These are phyloP conservation scores for Suhomyces bolitotheri DNA, from an alignment of 1,139 yeast species.

Conservation along the genomic window DNA sequence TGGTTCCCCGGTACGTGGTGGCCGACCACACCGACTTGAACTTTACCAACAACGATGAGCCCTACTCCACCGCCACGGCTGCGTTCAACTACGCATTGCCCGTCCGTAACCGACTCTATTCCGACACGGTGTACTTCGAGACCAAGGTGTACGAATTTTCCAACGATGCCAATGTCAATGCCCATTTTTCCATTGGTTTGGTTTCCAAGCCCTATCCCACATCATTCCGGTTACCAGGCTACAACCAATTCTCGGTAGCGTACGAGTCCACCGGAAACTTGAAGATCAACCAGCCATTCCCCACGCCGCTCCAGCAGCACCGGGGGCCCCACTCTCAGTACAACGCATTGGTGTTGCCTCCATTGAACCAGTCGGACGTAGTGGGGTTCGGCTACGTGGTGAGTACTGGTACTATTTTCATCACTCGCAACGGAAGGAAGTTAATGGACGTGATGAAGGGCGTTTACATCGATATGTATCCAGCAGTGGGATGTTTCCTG, in stretches of 20 bases:
- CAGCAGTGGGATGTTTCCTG: constrained; percentile 82
- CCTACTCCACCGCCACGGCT: constrained; percentile 48
- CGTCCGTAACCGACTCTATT: constrained; percentile 49
- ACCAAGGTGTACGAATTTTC: constrained; percentile 57
- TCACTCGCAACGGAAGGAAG: constrained; percentile 89
- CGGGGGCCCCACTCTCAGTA: constrained; percentile 46
- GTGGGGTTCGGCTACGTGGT: constrained; percentile 90
- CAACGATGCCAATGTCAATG: constrained; percentile 39
- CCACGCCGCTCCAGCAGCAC: constrained; percentile 50
- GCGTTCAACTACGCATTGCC: constrained; percentile 67
- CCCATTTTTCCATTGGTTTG: constrained; percentile 70
- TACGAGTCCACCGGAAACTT: constrained; percentile 85
- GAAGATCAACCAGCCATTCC: constrained; percentile 76
- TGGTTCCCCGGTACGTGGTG: constrained; percentile 43
- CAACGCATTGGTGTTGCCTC: constrained; percentile 74
- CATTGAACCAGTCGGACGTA: constrained; percentile 79
- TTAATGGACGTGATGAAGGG: constrained; percentile 82
- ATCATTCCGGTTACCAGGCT: constrained; percentile 83
- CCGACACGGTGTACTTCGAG: constrained; percentile 71
- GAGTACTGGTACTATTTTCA: constrained; percentile 76
- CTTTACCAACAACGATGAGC: constrained; percentile 45
- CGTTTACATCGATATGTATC: constrained; percentile 76
- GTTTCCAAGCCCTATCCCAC: constrained; percentile 85
- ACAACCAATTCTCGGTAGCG: constrained; percentile 77
- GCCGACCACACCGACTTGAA: constrained; percentile 65